Base-by-base conservation (phyloP, 2,329 filamentous ascomycete species). In the Magnaporthiopsis rhizophila region DNA sequence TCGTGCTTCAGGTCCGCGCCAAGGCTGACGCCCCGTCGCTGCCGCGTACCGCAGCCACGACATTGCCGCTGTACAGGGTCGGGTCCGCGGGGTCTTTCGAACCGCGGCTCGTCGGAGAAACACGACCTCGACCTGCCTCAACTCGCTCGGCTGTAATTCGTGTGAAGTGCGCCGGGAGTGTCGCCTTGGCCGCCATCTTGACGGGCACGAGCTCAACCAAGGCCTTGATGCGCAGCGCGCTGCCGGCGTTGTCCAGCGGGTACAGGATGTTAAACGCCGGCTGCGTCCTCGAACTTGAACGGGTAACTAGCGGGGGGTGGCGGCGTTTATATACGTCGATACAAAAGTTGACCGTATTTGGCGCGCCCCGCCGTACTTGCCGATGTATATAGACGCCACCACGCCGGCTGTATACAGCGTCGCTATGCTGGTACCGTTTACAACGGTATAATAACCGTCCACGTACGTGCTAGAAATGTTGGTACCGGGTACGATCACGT, bases 361-460 rank as follows among this genome's bases (percentile, higher is more conserved):
- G 26, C 66, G 24, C 74, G 72, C 6, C 76, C 75, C 26, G 15
- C 75, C 75, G 56, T 70, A 67, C 30, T 71, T 70, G 8, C 73
- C 69, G 32, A 77, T 71, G 62, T 75, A 78, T 11, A 78, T 26
- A 26, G 26, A 72, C 24, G 75, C 76, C 4, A 75, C 75, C 15
- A 77, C 72, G 26, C 79, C 80, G 18, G 79, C 79, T 12, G 80
- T 72, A 64, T 79, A 80, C 2, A 79, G 79, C n/a, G 74, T 75
- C 4, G 80, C 77, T 80, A 83, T 82, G 5, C 77, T 79, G 1
- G 80, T 83, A 30, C 81, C 80, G 58, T 74, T 78, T 30, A 80
- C 72, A 1, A 82, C 74, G 21, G 34, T 50, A 53, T 71, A 73
- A 3, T 68, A 69, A 36, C 75, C 69, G 15, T 65, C 62, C 18